These are phyloP conservation scores for Malassezia psittaci DNA, from an alignment of 1,284 basidiomycete species.

Conservation along the genomic window DNA sequence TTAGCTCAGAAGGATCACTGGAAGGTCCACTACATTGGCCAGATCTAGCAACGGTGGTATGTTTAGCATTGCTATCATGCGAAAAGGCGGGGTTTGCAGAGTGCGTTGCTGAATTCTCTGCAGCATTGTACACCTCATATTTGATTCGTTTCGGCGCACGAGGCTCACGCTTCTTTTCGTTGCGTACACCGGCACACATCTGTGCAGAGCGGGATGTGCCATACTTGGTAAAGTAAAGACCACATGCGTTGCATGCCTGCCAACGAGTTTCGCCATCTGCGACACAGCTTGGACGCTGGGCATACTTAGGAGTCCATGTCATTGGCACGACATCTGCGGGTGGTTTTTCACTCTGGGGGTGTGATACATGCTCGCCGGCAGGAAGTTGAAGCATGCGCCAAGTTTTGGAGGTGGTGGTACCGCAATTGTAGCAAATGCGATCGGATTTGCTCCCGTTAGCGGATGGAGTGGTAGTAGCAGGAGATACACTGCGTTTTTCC, in stretches of 20 bases:
- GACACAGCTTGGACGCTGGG: constrained; percentile 11
- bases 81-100: neutral
- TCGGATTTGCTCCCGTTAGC: constrained; percentile 1
- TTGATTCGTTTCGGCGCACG: neutral
- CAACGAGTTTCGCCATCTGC: constrained; percentile 26
- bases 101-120: neutral
- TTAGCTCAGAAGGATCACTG: neutral
- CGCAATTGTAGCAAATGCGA: constrained; percentile 42
- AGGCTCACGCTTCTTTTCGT: constrained; percentile 1
- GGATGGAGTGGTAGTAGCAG: neutral
- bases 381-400: constrained; percentile 34
- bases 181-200: constrained; percentile 15
- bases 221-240: constrained; percentile 38
- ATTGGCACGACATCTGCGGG: constrained; percentile 15
- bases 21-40: neutral
- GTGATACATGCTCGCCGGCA: constrained; percentile 22
- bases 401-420: constrained; percentile 20
- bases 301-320: constrained; percentile 12
- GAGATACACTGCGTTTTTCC: no score
- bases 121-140: neutral
- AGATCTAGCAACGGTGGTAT: neutral
- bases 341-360: constrained; percentile 25
- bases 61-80: neutral
- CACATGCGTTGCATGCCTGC: constrained; percentile 43
- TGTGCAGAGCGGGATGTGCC: constrained; percentile 29